Conservation (phyloP, 768 basidiomycete genomes). For the Boletellus ananiceps region DNA sequence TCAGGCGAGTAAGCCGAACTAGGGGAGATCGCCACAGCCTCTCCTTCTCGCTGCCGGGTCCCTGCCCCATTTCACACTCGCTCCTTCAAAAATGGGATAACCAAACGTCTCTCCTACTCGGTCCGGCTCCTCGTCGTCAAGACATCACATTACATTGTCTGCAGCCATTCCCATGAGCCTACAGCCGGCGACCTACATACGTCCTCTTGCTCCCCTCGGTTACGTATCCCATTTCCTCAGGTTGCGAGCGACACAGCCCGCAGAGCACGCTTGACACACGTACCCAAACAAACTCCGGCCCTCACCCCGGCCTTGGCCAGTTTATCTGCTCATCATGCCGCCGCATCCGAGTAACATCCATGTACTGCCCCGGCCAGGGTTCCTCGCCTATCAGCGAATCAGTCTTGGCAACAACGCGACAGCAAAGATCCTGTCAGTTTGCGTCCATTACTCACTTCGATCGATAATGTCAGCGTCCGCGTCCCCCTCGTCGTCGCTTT, state of each 20-base stretch:
- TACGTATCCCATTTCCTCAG: too few species aligned
- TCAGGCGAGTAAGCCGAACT: slow-evolving; percentile 14
- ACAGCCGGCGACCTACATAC: too few species aligned
- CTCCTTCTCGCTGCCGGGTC: background rate
- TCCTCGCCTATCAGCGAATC: slow-evolving; percentile 50
- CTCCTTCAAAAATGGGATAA: slow-evolving; percentile 3
- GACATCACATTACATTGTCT: slow-evolving; percentile 4
- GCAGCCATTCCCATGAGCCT: background rate
- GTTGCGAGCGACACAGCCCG: too few species aligned
- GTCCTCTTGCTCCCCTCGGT: too few species aligned
- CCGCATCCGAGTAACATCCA: slow-evolving; percentile 64
- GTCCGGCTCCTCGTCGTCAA: slow-evolving; percentile 8
- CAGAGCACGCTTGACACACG: too few species aligned
- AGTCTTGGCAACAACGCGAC: slow-evolving; percentile 4
- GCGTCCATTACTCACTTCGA: slow-evolving; percentile 48
- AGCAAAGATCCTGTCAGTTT: background rate
- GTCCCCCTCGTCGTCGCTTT: slow-evolving; percentile 49
- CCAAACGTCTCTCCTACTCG: background rate
- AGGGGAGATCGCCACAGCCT: slow-evolving; percentile 11
- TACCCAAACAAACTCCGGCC: background rate
- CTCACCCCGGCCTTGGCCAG: slow-evolving; percentile 69
- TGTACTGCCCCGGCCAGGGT: slow-evolving; percentile 67
- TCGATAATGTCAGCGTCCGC: slow-evolving; percentile 59
- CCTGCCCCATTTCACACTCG: background rate
- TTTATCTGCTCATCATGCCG: slow-evolving; percentile 52